Evolutionary conservation across 129 eudicot genomes (phyloP).

Genomic region (Tagetes patula): DNA sequence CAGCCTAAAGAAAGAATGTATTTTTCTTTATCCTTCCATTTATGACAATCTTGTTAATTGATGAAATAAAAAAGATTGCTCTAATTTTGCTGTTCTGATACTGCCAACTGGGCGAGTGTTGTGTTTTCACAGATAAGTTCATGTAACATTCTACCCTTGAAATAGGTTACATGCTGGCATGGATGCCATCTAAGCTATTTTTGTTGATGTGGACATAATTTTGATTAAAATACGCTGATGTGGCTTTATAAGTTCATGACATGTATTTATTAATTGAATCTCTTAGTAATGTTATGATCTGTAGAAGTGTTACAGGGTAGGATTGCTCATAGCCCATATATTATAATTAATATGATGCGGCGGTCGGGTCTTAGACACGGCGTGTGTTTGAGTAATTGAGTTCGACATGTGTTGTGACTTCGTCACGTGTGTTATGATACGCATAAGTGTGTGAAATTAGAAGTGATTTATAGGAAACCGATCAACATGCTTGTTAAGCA

Average conservation of each 20-base stretch:
- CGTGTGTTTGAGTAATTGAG: too few species aligned
- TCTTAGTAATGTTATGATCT: background rate
- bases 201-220: background rate
- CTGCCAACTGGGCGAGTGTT: background rate
- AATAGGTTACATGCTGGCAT: background rate
- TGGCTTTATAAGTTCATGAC: background rate
- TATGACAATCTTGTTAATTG: slow-evolving; percentile 26
- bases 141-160: background rate
- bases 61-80: slow-evolving; percentile 15
- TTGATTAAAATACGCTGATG: background rate
- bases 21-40: background rate
- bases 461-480: too few species aligned
- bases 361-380: too few species aligned
- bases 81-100: background rate
- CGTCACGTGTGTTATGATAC: too few species aligned
- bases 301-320: too few species aligned
- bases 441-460: too few species aligned
- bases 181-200: background rate
- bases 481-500: too few species aligned
- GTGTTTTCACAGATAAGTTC: background rate
- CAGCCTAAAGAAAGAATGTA: slow-evolving; percentile 11
- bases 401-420: too few species aligned
- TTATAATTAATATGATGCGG: too few species aligned
- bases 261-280: background rate
- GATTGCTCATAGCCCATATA: too few species aligned